Conservation (phyloP, 106 monocot species). For the Allium sativum region DNA sequence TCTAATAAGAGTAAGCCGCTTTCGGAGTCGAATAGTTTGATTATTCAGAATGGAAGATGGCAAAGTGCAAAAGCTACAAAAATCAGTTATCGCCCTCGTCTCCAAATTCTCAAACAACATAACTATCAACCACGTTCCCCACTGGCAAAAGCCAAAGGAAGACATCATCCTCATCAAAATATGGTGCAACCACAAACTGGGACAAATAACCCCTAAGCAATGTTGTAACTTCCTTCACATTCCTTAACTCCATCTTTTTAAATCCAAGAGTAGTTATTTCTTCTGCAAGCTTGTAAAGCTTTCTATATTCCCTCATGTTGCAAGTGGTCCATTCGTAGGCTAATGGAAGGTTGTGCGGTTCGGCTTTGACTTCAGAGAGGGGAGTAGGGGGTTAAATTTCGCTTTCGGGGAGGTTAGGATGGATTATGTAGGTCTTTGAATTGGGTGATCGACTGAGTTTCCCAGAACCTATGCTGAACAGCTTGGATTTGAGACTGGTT, state of each 20-base stretch:
- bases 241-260: conserved; percentile 50
- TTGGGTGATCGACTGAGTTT: conserved; percentile 76
- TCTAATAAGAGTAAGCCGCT: conserved; percentile 60
- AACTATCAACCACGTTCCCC: conserved; percentile 58
- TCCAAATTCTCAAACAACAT: conserved; percentile 48
- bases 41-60: conserved; percentile 46
- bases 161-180: conserved; percentile 55
- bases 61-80: conserved; percentile 63
- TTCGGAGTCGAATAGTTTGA: conserved; percentile 31
- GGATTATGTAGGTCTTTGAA: conserved; percentile 59
- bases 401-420: conserved; percentile 40
- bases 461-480: conserved; percentile 67
- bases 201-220: conserved; percentile 43
- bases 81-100: conserved; percentile 53
- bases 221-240: conserved; percentile 49
- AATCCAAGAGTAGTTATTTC: conserved; percentile 42
- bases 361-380: conserved; percentile 44
- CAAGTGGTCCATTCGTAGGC: conserved; percentile 73
- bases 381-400: conserved; percentile 55
- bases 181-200: conserved; percentile 42
- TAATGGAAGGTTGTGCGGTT: conserved; percentile 65
- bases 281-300: conserved; percentile 55
- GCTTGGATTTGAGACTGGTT: not conserved
- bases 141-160: conserved; percentile 58
- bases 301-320: conserved; percentile 70